Percentiles rank a stretch among this genome's conserved stretches.
phyloP scores from a whole-genome alignment of 1,284 basidiomycete species.

The Tylopilus sp. region DNA sequence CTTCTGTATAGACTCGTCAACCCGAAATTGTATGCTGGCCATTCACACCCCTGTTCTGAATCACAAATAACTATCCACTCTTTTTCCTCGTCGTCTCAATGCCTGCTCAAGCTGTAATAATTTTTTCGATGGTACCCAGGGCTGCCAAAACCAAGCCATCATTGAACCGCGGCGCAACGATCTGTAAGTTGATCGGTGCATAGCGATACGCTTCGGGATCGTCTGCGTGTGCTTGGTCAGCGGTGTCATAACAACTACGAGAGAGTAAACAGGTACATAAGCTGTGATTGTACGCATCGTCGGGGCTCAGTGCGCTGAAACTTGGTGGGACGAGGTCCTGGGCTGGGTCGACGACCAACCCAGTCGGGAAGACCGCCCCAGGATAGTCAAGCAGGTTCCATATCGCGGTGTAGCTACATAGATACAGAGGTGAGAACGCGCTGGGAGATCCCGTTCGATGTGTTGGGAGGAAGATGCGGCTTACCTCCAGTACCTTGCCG shows the following conservation, averaged over 20 bases:
- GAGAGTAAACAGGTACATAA: constrained; percentile 20
- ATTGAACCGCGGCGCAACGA: constrained; percentile 33
- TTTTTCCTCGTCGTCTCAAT: no score
- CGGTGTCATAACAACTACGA: no score
- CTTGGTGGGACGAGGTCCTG: constrained; percentile 24
- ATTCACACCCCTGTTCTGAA: no score
- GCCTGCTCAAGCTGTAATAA: constrained; percentile 15
- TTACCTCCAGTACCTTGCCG: constrained; percentile 47
- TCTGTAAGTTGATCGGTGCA: constrained; percentile 31
- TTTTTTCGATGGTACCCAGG: constrained; percentile 22
- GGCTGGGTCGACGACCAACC: constrained; percentile 36
- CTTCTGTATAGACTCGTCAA: no score
- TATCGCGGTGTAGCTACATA: constrained; percentile 37
- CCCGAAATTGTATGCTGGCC: no score
- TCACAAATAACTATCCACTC: no score
- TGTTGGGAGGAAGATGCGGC: no score
- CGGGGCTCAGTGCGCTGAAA: constrained; percentile 23
- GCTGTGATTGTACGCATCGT: constrained; percentile 33
- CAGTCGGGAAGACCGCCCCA: constrained; percentile 41
- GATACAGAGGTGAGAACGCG: no score
- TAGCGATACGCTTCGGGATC: constrained; percentile 25
- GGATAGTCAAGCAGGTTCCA: constrained; percentile 44
- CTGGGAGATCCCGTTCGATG: no score
- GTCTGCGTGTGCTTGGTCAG: constrained; percentile 23
- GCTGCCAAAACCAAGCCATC: constrained; percentile 38